These are phyloP conservation scores for Hymenoscyphus linearis DNA, from an alignment of 2,329 filamentous ascomycete species.

Conservation along the genomic window DNA sequence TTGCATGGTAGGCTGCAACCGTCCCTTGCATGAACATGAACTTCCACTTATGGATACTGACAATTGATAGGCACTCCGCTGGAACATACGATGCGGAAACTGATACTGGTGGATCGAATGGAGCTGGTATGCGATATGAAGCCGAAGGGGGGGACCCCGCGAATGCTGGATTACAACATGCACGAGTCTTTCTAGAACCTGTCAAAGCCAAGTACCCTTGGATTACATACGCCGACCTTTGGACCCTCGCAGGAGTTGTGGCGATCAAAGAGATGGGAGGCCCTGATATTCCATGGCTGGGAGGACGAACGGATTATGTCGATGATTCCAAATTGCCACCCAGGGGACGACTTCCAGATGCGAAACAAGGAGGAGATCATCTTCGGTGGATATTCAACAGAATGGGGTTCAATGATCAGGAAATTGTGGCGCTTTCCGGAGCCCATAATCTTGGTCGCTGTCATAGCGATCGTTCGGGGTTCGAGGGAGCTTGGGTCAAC, in stretches of 20 bases:
- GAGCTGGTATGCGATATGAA: conserved; percentile 62
- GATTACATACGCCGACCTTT: conserved; percentile 62
- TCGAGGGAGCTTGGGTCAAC: conserved; percentile 54
- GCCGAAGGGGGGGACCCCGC: conserved; percentile 58
- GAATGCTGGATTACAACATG: conserved; percentile 59
- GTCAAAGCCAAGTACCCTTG: conserved; percentile 53
- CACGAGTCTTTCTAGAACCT: conserved; percentile 58
- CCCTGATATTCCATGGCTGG: conserved; percentile 49
- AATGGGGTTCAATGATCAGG: conserved; percentile 56
- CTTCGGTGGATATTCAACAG: conserved; percentile 51
- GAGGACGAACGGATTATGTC: conserved; percentile 57
- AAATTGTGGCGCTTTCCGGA: conserved; percentile 52
- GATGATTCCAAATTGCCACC: conserved; percentile 55
- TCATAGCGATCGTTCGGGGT: conserved; percentile 50
- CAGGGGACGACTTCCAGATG: conserved; percentile 51
- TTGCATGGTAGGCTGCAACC: conserved; percentile 49
- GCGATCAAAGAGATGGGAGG: conserved; percentile 57
- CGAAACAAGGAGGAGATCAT: conserved; percentile 48
- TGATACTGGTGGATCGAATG: conserved; percentile 59
- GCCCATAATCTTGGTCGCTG: conserved; percentile 53
- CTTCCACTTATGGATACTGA: conserved; percentile 5
- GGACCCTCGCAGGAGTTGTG: conserved; percentile 56
- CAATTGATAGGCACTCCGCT: conserved; percentile 48
- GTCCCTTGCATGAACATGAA: neutral
- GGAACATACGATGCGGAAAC: conserved; percentile 56